Percentiles rank a stretch among this genome's conserved stretches.
Evolutionary conservation across 768 basidiomycete species (phyloP).

Genomic region (Boletus edulis): DNA sequence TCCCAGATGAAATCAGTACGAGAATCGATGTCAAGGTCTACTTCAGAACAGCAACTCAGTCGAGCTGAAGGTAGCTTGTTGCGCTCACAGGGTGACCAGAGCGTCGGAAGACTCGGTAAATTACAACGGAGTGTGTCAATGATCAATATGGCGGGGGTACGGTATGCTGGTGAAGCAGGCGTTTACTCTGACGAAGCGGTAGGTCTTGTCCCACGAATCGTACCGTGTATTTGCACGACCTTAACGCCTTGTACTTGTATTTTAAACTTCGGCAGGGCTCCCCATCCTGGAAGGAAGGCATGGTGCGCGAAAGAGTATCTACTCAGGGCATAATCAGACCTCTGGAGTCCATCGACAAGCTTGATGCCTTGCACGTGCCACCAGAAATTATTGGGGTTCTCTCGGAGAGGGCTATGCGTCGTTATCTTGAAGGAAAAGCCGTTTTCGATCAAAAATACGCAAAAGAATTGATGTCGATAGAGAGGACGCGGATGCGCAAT

Average conservation of each 20-base stretch:
- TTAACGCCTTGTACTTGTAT: conserved; percentile 3
- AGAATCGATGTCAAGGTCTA: conserved; percentile 11
- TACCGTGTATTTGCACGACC: background rate
- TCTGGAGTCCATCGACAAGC: conserved; percentile 67
- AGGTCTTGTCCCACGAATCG: conserved; percentile 12
- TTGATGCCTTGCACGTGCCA: conserved; percentile 66
- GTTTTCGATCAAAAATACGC: conserved; percentile 69
- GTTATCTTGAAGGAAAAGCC: conserved; percentile 67
- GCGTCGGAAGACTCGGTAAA: conserved; percentile 21
- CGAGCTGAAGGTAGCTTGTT: background rate
- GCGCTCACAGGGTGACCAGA: conserved; percentile 11
- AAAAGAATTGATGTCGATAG: conserved; percentile 52
- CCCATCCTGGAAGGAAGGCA: conserved; percentile 46
- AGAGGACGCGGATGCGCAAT: conserved; percentile 64
- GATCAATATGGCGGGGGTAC: conserved; percentile 11
- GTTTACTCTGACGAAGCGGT: conserved; percentile 57
- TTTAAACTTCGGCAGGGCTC: conserved; percentile 29
- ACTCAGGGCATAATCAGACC: conserved; percentile 79
- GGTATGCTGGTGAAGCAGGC: conserved; percentile 58
- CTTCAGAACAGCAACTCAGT: conserved; percentile 10
- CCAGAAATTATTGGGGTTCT: conserved; percentile 67
- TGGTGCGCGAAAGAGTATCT: conserved; percentile 91
- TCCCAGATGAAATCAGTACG: conserved; percentile 16
- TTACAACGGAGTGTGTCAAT: conserved; percentile 13
- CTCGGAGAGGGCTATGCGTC: conserved; percentile 69